Evolutionary conservation across 2,329 filamentous ascomycete species (phyloP).

Genomic region (Alternaria sp.): DNA sequence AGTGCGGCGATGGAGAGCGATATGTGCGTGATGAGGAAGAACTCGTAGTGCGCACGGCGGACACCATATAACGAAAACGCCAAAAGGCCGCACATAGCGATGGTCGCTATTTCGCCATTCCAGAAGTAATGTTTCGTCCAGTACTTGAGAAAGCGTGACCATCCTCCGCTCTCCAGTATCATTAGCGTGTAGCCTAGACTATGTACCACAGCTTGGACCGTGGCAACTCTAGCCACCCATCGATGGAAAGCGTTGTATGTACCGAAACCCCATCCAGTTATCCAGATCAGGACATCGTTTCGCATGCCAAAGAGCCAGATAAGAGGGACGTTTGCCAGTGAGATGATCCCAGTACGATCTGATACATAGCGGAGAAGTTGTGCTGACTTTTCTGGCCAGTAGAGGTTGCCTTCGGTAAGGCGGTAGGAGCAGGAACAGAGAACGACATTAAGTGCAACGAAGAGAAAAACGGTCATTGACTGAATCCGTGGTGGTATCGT

Average conservation of each 20-base stretch:
- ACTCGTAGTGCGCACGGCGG: constrained; percentile 58
- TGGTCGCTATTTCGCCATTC: constrained; percentile 57
- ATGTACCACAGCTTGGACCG: constrained; percentile 69
- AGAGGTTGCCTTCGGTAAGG: constrained; percentile 58
- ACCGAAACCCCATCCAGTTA: constrained; percentile 73
- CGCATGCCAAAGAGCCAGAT: constrained; percentile 73
- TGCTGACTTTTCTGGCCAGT: constrained; percentile 45
- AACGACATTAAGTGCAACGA: constrained; percentile 56
- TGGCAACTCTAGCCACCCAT: constrained; percentile 69
- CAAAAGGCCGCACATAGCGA: constrained; percentile 57
- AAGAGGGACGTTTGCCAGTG: constrained; percentile 69
- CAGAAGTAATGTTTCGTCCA: constrained; percentile 61
- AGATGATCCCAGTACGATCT: constrained; percentile 70
- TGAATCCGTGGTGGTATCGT: constrained; percentile 61
- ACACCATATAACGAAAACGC: constrained; percentile 62
- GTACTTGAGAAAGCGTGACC: constrained; percentile 50
- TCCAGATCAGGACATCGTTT: constrained; percentile 71
- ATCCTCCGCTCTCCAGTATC: constrained; percentile 50
- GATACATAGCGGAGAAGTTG: constrained; percentile 66
- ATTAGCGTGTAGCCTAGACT: constrained; percentile 66
- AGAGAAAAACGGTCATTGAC: constrained; percentile 55
- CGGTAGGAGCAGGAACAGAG: constrained; percentile 58
- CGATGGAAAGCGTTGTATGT: constrained; percentile 74
- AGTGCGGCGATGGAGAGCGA: constrained; percentile 55
- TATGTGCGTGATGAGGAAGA: constrained; percentile 57